phyloP scores from a whole-genome alignment of 2,329 filamentous ascomycete genomes.

The Blastomyces emzantsi region DNA sequence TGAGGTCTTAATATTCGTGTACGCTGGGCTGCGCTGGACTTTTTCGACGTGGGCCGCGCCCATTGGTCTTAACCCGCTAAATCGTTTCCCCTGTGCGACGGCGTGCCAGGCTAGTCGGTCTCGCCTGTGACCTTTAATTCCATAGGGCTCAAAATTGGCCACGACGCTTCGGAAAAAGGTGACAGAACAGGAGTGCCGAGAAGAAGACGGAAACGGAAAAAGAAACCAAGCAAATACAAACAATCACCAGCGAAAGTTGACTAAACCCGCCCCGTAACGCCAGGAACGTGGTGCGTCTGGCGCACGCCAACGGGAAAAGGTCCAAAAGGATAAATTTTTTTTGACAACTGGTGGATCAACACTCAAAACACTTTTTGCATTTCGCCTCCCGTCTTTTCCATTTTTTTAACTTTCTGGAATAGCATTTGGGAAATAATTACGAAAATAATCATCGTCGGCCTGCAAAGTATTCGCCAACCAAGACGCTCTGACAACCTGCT shows the following conservation, averaged over 20 bases:
- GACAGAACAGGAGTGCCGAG: constrained; percentile 1
- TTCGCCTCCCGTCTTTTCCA: neutral
- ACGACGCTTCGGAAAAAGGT: constrained; percentile 2
- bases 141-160: constrained; percentile 6
- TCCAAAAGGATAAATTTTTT: neutral
- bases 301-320: neutral
- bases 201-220: constrained; percentile 7
- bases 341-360: neutral
- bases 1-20: constrained; percentile 10
- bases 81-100: neutral
- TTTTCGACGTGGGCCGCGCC: constrained; percentile 15
- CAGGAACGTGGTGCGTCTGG: constrained; percentile 3
- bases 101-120: neutral
- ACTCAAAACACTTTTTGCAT: neutral
- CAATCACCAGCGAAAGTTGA: neutral
- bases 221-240: constrained; percentile 3
- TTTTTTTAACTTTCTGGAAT: neutral
- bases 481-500: neutral
- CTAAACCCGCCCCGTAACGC: constrained; percentile 8
- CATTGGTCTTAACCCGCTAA: constrained; percentile 14
- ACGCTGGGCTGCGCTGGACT: constrained; percentile 7
- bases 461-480: neutral
- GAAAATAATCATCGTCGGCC: neutral
- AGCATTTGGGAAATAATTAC: neutral
- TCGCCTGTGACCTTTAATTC: neutral